phyloP scores from a whole-genome alignment of 192 early-diverging fungal genomes.

The Podila epicladia region DNA sequence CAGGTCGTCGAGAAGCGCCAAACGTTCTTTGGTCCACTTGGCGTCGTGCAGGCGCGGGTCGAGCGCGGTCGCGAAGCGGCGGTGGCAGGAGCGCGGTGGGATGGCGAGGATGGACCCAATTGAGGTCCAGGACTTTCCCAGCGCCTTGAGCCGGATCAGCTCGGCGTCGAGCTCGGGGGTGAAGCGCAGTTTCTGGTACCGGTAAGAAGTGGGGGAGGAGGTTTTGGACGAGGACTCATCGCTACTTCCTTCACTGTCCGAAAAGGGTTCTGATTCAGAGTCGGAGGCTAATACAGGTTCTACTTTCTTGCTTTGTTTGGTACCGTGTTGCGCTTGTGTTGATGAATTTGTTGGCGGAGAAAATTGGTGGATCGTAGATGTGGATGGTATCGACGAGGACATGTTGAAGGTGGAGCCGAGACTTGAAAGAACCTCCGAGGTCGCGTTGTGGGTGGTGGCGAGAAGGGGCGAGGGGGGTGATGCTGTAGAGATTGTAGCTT shows the following conservation, averaged over 20 bases:
- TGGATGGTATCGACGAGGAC: neutral
- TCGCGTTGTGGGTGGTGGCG: neutral
- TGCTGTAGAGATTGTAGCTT: neutral
- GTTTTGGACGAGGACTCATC: neutral
- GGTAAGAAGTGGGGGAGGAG: neutral
- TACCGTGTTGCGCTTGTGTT: neutral
- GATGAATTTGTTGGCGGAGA: neutral
- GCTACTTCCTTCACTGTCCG: neutral
- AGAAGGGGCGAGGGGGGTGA: neutral
- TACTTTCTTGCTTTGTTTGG: neutral
- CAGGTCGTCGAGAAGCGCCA: conserved; percentile 2
- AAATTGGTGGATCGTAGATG: neutral
- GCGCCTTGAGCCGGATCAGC: conserved; percentile 7
- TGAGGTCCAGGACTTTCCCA: conserved; percentile 16
- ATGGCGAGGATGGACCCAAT: conserved; percentile 26
- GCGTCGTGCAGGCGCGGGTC: conserved; percentile 11
- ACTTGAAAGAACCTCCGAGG: neutral
- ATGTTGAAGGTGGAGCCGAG: neutral
- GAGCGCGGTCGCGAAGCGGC: conserved; percentile 11
- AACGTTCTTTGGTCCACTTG: conserved; percentile 7
- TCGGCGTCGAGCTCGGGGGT: conserved; percentile 34
- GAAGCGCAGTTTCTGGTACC: conserved; percentile 10
- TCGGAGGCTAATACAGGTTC: no score
- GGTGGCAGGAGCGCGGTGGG: conserved; percentile 30
- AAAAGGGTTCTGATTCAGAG: conserved; percentile 5